Evolutionary conservation across 2,329 filamentous ascomycete genomes (phyloP).

Genomic region (Penicillium verrucosum): DNA sequence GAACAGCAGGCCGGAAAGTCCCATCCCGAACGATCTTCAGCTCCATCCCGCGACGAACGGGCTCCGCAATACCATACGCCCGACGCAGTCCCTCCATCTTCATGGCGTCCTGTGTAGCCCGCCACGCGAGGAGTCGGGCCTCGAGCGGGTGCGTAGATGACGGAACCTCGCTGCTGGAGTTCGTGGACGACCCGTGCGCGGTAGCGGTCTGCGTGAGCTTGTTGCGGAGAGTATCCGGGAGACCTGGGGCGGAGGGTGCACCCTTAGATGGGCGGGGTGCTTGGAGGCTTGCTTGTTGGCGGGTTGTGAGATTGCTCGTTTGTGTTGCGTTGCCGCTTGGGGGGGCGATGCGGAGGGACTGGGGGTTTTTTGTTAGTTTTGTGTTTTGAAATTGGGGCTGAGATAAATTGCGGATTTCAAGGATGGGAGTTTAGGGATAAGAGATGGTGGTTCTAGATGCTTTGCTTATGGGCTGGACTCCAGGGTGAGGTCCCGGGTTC

Average conservation of each 20-base stretch:
- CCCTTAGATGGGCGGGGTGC: conserved; percentile 59
- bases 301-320: conserved; percentile 62
- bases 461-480: conserved; percentile 10
- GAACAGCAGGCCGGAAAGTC: conserved; percentile 67
- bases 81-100: conserved; percentile 87
- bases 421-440: not conserved
- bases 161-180: conserved; percentile 38
- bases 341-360: conserved; percentile 91
- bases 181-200: conserved; percentile 45
- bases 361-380: conserved; percentile 15
- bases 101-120: conserved; percentile 77
- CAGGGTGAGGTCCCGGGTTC: conserved; percentile 9
- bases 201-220: conserved; percentile 66
- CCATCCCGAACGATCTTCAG: conserved; percentile 78
- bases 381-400: not conserved
- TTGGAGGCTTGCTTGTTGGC: conserved; percentile 43
- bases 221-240: conserved; percentile 88
- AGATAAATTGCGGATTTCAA: not conserved
- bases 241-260: conserved; percentile 85
- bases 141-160: conserved; percentile 84
- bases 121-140: conserved; percentile 83
- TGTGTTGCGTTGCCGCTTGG: conserved; percentile 62
- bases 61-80: conserved; percentile 88
- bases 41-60: conserved; percentile 90
- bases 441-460: conserved; percentile 1